phyloP scores from a whole-genome alignment of 306 rosid species.

The Acmispon strigosus region DNA sequence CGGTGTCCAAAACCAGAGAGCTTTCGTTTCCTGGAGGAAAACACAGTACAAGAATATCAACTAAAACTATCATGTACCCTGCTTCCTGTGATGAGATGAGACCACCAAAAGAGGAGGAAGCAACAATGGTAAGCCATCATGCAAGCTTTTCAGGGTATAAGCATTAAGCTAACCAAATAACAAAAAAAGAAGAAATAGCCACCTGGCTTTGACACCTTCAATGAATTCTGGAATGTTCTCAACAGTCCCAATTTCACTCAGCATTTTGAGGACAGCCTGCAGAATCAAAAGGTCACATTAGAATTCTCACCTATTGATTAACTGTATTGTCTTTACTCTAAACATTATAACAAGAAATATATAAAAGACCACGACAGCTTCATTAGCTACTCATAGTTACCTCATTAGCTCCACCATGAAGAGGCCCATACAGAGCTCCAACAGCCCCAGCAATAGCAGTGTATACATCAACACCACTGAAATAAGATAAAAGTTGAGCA shows the following conservation, averaged over 20 bases:
- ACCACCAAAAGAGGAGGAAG: background rate
- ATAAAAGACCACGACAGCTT: background rate
- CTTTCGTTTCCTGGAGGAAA: slow-evolving; percentile 66
- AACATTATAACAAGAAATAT: background rate
- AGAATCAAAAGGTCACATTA: slow-evolving; percentile 28
- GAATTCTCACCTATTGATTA: slow-evolving; percentile 4
- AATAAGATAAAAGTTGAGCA: background rate
- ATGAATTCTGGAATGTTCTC: slow-evolving; percentile 85
- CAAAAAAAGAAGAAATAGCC: slow-evolving; percentile 13
- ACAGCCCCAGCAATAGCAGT: slow-evolving; percentile 91
- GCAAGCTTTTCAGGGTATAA: background rate
- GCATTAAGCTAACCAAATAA: background rate
- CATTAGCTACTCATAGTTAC: slow-evolving; percentile 27
- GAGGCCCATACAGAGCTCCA: slow-evolving; percentile 94
- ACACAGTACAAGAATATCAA: background rate
- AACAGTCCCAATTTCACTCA: slow-evolving; percentile 70
- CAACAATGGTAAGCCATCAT: background rate
- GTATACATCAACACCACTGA: slow-evolving; percentile 88
- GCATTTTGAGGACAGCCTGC: slow-evolving; percentile 91
- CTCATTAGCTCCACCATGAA: slow-evolving; percentile 99
- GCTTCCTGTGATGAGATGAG: too few species aligned
- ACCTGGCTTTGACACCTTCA: slow-evolving; percentile 97
- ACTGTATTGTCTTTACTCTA: background rate
- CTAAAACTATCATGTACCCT: background rate
- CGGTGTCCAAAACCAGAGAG: slow-evolving; percentile 96